Evolutionary conservation across 1,284 basidiomycete species (phyloP).

Genomic region (Sanghuangporus baumii): DNA sequence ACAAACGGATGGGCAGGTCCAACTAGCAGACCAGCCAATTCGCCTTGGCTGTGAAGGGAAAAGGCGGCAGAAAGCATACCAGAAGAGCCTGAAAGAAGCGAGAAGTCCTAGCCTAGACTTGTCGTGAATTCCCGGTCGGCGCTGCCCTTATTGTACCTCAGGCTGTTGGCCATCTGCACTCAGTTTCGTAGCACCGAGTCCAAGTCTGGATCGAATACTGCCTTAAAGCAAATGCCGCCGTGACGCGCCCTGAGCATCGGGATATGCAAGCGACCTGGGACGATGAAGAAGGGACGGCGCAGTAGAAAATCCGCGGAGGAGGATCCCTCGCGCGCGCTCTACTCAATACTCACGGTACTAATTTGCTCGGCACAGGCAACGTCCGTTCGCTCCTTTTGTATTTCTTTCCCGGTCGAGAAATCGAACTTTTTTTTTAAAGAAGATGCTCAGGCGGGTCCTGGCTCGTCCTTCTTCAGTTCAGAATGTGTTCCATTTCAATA

Average conservation of each 20-base stretch:
- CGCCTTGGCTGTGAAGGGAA: slow-evolving; percentile 34
- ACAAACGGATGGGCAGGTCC: slow-evolving; percentile 34
- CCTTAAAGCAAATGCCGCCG: background rate
- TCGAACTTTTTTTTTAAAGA: background rate
- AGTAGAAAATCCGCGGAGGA: background rate
- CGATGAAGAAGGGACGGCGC: background rate
- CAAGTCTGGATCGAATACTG: background rate
- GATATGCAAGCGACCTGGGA: background rate
- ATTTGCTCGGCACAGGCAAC: background rate
- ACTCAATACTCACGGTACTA: background rate
- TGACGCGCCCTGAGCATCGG: background rate
- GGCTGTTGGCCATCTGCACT: too few relatives aligned
- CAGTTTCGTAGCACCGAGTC: background rate
- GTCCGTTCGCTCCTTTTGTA: background rate
- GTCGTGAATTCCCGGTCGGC: too few relatives aligned
- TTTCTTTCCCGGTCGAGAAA: background rate
- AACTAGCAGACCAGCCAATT: slow-evolving; percentile 24
- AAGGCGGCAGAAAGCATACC: background rate
- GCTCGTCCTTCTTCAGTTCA: too few relatives aligned
- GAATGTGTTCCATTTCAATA: background rate
- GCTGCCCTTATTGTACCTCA: too few relatives aligned
- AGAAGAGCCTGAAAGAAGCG: background rate
- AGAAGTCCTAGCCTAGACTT: too few relatives aligned
- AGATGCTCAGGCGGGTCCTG: background rate
- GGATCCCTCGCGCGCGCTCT: background rate